Conservation (phyloP, 2,329 filamentous ascomycete species). For the Chaetomium olivaceum region DNA sequence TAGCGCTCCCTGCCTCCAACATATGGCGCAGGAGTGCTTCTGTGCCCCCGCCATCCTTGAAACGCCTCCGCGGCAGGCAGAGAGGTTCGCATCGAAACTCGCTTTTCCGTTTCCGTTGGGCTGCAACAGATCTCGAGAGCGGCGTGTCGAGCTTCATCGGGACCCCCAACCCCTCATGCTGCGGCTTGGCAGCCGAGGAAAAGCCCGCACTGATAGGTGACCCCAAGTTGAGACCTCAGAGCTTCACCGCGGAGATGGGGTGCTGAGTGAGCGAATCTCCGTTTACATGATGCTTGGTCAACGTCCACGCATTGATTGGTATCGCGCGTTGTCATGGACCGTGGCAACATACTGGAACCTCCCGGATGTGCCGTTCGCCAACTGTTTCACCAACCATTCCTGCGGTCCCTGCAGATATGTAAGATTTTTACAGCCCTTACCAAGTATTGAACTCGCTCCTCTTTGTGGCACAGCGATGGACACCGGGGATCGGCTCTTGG, state of each 20-base stretch:
- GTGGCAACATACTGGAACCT: constrained; percentile 2
- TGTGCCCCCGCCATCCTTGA: constrained; percentile 12
- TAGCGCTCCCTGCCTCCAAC: neutral
- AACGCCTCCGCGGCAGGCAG: constrained; percentile 5
- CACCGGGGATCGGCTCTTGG: constrained; percentile 7
- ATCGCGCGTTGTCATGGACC: neutral
- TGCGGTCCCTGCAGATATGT: neutral
- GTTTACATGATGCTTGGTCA: constrained; percentile 1
- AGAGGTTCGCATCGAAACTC: neutral
- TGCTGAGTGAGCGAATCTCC: constrained; percentile 27
- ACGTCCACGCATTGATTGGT: constrained; percentile 8
- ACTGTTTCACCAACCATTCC: constrained; percentile 3
- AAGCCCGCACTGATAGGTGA: constrained; percentile 8
- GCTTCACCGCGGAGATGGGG: constrained; percentile 21
- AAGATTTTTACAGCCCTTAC: neutral
- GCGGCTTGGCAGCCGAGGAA: constrained; percentile 13
- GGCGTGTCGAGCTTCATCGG: neutral
- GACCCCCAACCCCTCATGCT: neutral
- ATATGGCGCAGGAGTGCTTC: constrained; percentile 6
- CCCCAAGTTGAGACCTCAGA: neutral
- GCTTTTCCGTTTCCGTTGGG: neutral
- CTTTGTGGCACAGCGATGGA: neutral
- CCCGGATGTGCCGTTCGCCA: constrained; percentile 15
- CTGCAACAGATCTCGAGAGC: neutral
- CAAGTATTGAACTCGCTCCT: neutral